Conservation (phyloP, 768 basidiomycete genomes). For the Rhodocollybia butyracea region DNA sequence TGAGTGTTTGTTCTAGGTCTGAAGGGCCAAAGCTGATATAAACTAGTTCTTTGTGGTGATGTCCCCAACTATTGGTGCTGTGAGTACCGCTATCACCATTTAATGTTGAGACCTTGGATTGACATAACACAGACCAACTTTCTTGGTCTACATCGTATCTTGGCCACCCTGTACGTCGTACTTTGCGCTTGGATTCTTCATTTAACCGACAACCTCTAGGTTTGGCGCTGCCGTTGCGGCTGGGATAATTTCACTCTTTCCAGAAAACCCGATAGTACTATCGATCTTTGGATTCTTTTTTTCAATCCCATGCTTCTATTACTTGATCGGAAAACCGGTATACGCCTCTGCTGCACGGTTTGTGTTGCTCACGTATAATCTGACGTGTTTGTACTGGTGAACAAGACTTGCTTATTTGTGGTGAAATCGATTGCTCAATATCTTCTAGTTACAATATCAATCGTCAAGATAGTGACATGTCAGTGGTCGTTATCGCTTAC, state of each 20-base stretch:
- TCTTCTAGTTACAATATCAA: conserved; percentile 60
- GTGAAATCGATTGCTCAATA: not conserved
- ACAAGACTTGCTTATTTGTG: not conserved
- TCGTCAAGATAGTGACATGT: conserved; percentile 55
- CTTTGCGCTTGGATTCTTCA: not conserved
- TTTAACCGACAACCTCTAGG: conserved; percentile 34
- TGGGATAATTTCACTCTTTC: conserved; percentile 67
- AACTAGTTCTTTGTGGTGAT: conserved; percentile 84
- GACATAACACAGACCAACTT: conserved; percentile 69
- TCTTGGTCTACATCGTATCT: conserved; percentile 75
- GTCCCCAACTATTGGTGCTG: conserved; percentile 85
- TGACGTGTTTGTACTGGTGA: conserved; percentile 74
- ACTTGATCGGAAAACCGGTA: conserved; percentile 74
- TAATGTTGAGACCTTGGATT: not conserved
- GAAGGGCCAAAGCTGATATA: not conserved
- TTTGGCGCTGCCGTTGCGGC: conserved; percentile 79
- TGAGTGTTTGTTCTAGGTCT: conserved; percentile 29
- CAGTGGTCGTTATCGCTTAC: conserved; percentile 67
- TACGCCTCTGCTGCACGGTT: conserved; percentile 77
- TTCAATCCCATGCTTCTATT: conserved; percentile 93
- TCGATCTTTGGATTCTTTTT: conserved; percentile 85
- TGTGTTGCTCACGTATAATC: conserved; percentile 83
- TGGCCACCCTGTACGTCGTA: conserved; percentile 70
- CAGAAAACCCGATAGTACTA: conserved; percentile 69
- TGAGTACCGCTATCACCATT: conserved; percentile 25